Evolutionary conservation across 176 grass and related monocot species (phyloP).

Genomic region (Aegilops longissima): DNA sequence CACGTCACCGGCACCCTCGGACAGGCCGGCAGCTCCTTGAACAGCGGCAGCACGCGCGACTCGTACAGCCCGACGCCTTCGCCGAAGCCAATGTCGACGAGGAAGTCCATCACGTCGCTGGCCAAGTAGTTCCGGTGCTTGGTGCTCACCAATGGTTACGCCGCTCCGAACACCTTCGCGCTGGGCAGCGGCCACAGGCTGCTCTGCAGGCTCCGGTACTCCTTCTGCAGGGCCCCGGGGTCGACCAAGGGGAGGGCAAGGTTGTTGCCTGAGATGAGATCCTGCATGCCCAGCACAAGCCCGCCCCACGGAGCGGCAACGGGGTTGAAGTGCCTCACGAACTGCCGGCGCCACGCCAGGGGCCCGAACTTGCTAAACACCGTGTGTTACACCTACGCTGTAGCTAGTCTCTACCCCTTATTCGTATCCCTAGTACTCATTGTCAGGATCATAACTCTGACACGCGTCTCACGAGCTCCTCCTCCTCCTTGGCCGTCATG

Average conservation of each 20-base stretch:
- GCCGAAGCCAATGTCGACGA: constrained; percentile 37
- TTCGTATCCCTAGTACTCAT: too few relatives aligned
- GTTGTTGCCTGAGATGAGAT: constrained; percentile 29
- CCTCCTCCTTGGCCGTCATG: too few relatives aligned
- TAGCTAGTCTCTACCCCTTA: too few relatives aligned
- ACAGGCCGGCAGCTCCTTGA: background rate
- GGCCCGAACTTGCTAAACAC: background rate
- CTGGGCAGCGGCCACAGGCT: constrained; percentile 49
- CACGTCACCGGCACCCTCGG: constrained; percentile 45
- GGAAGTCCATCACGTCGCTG: constrained; percentile 19
- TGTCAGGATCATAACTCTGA: too few relatives aligned
- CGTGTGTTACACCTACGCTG: too few relatives aligned
- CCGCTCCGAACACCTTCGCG: constrained; percentile 1
- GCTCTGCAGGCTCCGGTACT: constrained; percentile 42
- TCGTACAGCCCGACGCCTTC: constrained; percentile 34
- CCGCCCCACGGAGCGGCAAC: constrained; percentile 52
- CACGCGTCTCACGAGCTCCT: too few relatives aligned
- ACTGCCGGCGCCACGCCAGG: constrained; percentile 15
- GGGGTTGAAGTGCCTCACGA: constrained; percentile 37
- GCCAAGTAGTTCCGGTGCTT: constrained; percentile 34
- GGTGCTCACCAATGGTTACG: constrained; percentile 6
- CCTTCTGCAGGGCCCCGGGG: constrained; percentile 13
- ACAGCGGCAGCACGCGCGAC: constrained; percentile 41
- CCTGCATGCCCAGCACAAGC: constrained; percentile 18
- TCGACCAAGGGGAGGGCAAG: constrained; percentile 45